Evolutionary conservation across 345 rosid genomes (phyloP).

Genomic region (Gynandropsis gynandra): DNA sequence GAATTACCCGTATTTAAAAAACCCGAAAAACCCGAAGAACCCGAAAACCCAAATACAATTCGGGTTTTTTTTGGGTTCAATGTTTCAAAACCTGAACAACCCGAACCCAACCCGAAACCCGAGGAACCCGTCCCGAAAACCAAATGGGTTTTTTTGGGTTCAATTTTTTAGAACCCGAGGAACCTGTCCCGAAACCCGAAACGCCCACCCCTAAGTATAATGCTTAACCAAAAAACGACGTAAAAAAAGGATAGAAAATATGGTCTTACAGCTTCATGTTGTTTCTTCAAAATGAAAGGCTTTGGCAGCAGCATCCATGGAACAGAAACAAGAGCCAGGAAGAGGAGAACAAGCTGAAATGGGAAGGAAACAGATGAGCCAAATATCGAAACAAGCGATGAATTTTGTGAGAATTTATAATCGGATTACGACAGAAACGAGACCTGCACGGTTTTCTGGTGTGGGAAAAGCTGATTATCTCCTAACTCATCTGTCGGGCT

Average conservation of each 20-base stretch:
- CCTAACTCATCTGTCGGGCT: slow-evolving; percentile 91
- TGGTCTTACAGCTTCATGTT: slow-evolving; percentile 57
- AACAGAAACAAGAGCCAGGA: slow-evolving; percentile 80
- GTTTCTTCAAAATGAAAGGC: slow-evolving; percentile 87
- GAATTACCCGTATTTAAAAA: no score
- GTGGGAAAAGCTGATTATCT: slow-evolving; percentile 79
- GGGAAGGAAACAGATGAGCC: slow-evolving; percentile 8
- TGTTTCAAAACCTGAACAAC: no score
- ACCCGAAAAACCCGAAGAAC: no score
- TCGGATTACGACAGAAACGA: slow-evolving; percentile 10
- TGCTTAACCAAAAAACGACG: background rate
- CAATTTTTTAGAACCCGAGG: no score
- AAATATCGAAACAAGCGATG: background rate
- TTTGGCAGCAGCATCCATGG: slow-evolving; percentile 97
- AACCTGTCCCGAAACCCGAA: no score
- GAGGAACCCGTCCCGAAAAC: no score
- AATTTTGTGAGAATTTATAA: slow-evolving; percentile 1
- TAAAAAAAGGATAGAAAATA: slow-evolving; percentile 4
- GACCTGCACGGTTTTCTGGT: slow-evolving; percentile 76
- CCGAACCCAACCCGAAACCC: no score
- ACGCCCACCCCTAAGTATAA: no score
- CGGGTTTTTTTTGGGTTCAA: no score
- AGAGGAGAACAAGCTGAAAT: slow-evolving; percentile 60
- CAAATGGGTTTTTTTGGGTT: no score
- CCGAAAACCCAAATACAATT: no score